Conservation (phyloP, 345 rosid genomes). For the Chamaenerion angustifolium region DNA sequence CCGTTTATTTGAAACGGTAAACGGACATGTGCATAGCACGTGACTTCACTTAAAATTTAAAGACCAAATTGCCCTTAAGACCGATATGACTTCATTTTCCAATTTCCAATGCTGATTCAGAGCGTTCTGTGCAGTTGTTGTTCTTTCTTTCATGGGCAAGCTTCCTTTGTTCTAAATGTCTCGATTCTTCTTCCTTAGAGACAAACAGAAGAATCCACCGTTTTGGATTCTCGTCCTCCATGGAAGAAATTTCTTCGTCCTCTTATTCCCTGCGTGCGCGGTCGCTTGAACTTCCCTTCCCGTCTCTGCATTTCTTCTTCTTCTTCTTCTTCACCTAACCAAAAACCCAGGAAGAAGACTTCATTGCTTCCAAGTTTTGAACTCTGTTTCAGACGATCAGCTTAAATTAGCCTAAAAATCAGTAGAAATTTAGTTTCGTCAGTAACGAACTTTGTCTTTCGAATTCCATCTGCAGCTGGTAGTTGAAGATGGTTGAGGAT, state of each 20-base stretch:
- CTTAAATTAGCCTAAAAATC: no score
- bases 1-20: no score
- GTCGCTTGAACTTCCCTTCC: constrained; percentile 39
- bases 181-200: no score
- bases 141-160: no score
- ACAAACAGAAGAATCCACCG: constrained; percentile 13
- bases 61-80: no score
- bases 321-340: neutral
- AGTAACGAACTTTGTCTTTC: neutral
- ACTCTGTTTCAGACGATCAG: neutral
- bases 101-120: no score
- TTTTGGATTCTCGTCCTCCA: constrained; percentile 20
- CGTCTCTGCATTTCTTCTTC: constrained; percentile 1
- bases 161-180: no score
- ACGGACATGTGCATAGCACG: no score
- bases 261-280: constrained; percentile 26
- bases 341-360: no score
- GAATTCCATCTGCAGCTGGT: neutral
- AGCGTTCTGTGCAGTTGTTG: no score
- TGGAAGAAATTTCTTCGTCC: constrained; percentile 18
- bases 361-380: constrained; percentile 1
- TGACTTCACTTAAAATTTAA: no score
- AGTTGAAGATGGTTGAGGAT: constrained; percentile 13
- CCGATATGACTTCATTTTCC: no score
- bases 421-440: neutral